Conservation (phyloP, 306 rosid genomes). For the Arachis hypogaea region DNA sequence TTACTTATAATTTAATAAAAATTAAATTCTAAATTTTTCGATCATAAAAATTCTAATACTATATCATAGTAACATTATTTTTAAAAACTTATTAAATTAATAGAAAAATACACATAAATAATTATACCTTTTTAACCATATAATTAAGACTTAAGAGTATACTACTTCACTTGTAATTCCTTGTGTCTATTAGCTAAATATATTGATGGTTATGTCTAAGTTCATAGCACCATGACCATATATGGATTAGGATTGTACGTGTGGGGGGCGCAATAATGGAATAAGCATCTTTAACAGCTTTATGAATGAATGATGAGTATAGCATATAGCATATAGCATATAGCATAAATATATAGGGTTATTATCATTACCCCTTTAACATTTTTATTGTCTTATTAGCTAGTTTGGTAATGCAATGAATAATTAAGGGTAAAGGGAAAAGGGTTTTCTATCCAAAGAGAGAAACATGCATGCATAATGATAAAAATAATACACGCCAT, state of each 20-base stretch:
- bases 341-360: no score
- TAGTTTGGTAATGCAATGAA: conserved; percentile 24
- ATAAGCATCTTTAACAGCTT: conserved; percentile 3
- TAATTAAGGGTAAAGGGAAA: conserved; percentile 4
- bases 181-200: background rate
- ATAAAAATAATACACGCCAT: conserved; percentile 9
- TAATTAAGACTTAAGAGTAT: no score
- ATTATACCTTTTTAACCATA: no score
- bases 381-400: conserved; percentile 34
- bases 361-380: conserved; percentile 27
- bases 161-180: no score
- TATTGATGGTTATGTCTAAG: background rate
- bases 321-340: background rate
- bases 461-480: background rate
- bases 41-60: no score
- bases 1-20: no score
- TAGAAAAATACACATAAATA: no score
- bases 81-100: no score
- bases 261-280: conserved; percentile 17
- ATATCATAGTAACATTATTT: no score
- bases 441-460: conserved; percentile 15
- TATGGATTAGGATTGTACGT: conserved; percentile 18
- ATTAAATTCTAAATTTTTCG: no score
- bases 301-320: conserved; percentile 13
- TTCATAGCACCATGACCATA: conserved; percentile 33